These are phyloP conservation scores for Eucalyptus curtisii DNA, from an alignment of 345 rosid species.

Conservation along the genomic window DNA sequence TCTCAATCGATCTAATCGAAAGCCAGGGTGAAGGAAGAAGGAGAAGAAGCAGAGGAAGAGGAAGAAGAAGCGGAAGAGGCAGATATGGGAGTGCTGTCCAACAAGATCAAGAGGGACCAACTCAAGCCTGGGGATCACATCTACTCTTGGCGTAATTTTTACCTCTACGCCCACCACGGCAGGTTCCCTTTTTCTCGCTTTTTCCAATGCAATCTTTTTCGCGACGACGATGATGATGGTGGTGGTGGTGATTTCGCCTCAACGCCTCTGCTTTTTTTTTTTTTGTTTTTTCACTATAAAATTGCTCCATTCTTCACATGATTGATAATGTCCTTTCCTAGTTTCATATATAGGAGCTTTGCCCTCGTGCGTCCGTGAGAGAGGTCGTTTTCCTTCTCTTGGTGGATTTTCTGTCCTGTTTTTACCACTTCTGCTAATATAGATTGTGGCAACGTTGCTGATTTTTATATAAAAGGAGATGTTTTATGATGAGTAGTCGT, in stretches of 20 bases:
- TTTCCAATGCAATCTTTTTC: background rate
- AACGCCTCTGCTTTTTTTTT: background rate
- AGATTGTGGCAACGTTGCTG: background rate
- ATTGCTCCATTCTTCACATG: background rate
- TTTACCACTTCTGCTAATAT: background rate
- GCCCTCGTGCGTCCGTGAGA: background rate
- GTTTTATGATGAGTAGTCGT: background rate
- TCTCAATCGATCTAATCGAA: no score
- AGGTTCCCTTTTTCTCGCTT: background rate
- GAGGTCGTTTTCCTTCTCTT: background rate
- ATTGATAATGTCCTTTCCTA: background rate
- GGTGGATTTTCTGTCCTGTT: background rate
- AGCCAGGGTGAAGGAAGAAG: no score
- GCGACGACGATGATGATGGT: background rate
- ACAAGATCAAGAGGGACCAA: slow-evolving; percentile 34
- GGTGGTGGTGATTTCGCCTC: background rate
- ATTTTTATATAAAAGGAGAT: background rate
- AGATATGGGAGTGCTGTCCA: slow-evolving; percentile 4
- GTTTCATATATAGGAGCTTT: background rate
- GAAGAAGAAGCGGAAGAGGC: no score
- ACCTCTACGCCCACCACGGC: slow-evolving; percentile 70
- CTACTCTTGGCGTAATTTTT: slow-evolving; percentile 66
- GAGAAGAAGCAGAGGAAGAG: no score
- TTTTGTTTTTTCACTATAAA: background rate
- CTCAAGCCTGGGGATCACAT: slow-evolving; percentile 69